phyloP scores from a whole-genome alignment of 768 basidiomycete genomes.

The Boletus pseudopeckii region DNA sequence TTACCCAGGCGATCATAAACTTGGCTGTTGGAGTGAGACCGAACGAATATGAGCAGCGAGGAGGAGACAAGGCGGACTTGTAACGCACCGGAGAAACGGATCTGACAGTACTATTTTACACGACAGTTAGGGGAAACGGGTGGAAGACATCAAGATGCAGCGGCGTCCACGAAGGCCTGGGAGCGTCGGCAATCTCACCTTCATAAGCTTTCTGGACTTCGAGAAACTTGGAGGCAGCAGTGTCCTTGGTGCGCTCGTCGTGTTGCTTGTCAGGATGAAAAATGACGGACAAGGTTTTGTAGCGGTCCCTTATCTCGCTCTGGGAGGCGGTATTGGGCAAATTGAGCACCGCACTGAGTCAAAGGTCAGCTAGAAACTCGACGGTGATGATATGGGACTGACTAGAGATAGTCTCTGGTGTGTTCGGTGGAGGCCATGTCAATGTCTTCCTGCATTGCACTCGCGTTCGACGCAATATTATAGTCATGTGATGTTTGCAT shows the following conservation, averaged over 20 bases:
- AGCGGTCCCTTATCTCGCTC: slow-evolving; percentile 70
- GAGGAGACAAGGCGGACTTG: background rate
- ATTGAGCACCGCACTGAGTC: slow-evolving; percentile 59
- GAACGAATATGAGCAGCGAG: slow-evolving; percentile 4
- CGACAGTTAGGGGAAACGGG: slow-evolving; percentile 14
- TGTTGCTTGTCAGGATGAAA: slow-evolving; percentile 86
- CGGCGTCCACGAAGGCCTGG: background rate
- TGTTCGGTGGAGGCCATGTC: slow-evolving; percentile 4
- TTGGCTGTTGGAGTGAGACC: slow-evolving; percentile 40
- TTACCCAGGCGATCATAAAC: slow-evolving; percentile 75
- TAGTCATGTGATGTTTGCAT: slow-evolving; percentile 21
- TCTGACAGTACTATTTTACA: slow-evolving; percentile 60
- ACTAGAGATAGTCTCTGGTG: slow-evolving; percentile 29
- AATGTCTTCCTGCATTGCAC: background rate
- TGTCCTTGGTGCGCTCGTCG: slow-evolving; percentile 49
- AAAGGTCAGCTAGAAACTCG: background rate
- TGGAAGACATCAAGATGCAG: background rate
- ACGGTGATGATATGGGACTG: slow-evolving; percentile 4
- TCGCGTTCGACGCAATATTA: background rate
- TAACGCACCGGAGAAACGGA: slow-evolving; percentile 57
- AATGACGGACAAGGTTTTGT: slow-evolving; percentile 65
- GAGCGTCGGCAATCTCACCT: slow-evolving; percentile 40
- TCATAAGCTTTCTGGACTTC: slow-evolving; percentile 84
- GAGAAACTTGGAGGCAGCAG: slow-evolving; percentile 65
- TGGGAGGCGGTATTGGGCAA: slow-evolving; percentile 60